Evolutionary conservation across 129 eudicot species (phyloP).

Genomic region (Solidago caesia): DNA sequence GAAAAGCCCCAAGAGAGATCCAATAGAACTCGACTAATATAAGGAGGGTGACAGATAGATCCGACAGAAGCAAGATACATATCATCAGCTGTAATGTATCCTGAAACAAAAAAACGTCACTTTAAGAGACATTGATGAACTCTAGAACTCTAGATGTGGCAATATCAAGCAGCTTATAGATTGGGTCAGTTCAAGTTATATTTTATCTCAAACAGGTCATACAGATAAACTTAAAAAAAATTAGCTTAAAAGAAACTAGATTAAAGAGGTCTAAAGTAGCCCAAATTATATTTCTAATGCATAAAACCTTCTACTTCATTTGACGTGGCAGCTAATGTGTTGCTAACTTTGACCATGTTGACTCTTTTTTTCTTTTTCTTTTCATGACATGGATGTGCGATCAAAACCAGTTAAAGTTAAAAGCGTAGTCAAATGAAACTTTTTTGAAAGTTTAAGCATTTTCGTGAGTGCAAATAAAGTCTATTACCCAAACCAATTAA

Average conservation of each 20-base stretch:
- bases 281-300: not conserved
- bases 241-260: not conserved
- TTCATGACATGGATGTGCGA: too few relatives aligned
- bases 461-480: too few relatives aligned
- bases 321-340: too few relatives aligned
- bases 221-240: not conserved
- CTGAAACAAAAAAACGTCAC: slow-evolving; percentile 42
- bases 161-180: not conserved
- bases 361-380: too few relatives aligned
- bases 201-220: slow-evolving; percentile 3
- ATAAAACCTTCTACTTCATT: not conserved
- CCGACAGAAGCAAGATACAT: slow-evolving; percentile 72
- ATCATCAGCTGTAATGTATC: slow-evolving; percentile 80
- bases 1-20: slow-evolving; percentile 86
- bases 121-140: slow-evolving; percentile 24
- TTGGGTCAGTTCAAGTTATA: not conserved
- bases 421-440: too few relatives aligned
- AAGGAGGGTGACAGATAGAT: slow-evolving; percentile 74
- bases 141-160: not conserved
- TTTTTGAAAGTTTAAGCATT: too few relatives aligned
- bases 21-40: slow-evolving; percentile 75
- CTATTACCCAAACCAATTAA: too few relatives aligned
- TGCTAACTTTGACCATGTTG: too few relatives aligned
- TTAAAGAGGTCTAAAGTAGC: not conserved
- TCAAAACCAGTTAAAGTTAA: too few relatives aligned